phyloP scores from a whole-genome alignment of 768 basidiomycete species.

The Suillus subalutaceus region DNA sequence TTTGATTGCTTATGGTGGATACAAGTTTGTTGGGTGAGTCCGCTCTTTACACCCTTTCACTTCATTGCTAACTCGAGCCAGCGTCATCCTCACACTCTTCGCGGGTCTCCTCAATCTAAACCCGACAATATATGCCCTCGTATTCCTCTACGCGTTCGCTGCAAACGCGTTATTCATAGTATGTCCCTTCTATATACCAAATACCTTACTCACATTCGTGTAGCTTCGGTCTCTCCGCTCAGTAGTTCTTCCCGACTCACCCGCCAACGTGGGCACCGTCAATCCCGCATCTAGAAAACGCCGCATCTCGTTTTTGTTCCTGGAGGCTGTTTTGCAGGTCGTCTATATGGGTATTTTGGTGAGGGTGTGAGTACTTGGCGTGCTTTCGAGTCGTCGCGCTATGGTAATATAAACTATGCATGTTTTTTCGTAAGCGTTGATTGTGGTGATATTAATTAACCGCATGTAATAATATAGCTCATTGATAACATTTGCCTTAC shows the following conservation, averaged over 20 bases:
- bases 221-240: constrained; percentile 93
- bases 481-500: too few relatives aligned
- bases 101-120: constrained; percentile 67
- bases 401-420: not conserved
- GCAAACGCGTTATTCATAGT: constrained; percentile 96
- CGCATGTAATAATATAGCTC: too few relatives aligned
- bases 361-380: constrained; percentile 44
- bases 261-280: constrained; percentile 60
- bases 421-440: too few relatives aligned
- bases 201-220: not conserved
- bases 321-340: constrained; percentile 83
- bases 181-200: constrained; percentile 31
- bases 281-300: constrained; percentile 81
- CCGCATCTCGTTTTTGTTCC: constrained; percentile 86
- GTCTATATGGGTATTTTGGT: constrained; percentile 87
- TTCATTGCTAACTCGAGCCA: constrained; percentile 28
- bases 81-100: constrained; percentile 83
- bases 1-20: constrained; percentile 90
- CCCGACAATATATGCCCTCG: constrained; percentile 61
- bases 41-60: not conserved
- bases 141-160: constrained; percentile 84
- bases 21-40: constrained; percentile 94
- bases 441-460: too few relatives aligned
- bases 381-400: not conserved
- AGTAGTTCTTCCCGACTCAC: constrained; percentile 81